Percentiles rank a stretch among this genome's conserved stretches.
Evolutionary conservation across 352 stramenopile genomes (phyloP).

Genomic region (Phytopythium montanum): DNA sequence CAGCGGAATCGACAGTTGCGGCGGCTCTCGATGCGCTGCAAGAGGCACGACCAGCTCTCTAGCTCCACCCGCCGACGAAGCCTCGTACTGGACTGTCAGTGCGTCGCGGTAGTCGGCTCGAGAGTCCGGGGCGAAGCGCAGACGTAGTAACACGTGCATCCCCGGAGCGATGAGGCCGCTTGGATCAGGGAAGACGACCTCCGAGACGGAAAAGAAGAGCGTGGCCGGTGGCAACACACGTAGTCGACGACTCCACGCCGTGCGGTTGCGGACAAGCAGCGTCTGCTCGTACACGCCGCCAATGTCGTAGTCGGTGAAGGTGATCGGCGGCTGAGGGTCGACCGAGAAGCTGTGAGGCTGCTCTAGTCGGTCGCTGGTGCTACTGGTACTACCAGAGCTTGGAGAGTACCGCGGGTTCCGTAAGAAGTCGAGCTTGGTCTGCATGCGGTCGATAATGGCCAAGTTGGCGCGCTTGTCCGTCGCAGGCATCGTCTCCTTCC

Average conservation of each 20-base stretch:
- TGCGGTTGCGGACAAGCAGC: conserved; percentile 60
- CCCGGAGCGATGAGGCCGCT: conserved; percentile 65
- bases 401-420: conserved; percentile 56
- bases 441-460: conserved; percentile 69
- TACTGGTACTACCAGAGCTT: background rate
- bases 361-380: background rate
- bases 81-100: conserved; percentile 53
- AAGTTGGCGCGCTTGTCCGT: conserved; percentile 58
- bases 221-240: conserved; percentile 62
- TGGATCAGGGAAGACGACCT: conserved; percentile 35
- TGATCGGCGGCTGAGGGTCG: conserved; percentile 42
- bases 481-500: conserved; percentile 46
- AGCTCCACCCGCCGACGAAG: conserved; percentile 2
- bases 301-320: conserved; percentile 68
- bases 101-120: conserved; percentile 70
- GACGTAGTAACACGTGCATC: conserved; percentile 53
- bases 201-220: conserved; percentile 58
- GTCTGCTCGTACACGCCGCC: conserved; percentile 76
- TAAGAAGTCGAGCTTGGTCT: conserved; percentile 72
- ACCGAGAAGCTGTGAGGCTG: conserved; percentile 34
- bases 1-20: conserved; percentile 64
- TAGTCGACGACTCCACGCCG: conserved; percentile 42
- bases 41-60: conserved; percentile 40
- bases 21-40: conserved; percentile 39
- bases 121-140: conserved; percentile 72